Conservation (phyloP, 2,329 filamentous ascomycete species). For the Didymella arachidicola region DNA sequence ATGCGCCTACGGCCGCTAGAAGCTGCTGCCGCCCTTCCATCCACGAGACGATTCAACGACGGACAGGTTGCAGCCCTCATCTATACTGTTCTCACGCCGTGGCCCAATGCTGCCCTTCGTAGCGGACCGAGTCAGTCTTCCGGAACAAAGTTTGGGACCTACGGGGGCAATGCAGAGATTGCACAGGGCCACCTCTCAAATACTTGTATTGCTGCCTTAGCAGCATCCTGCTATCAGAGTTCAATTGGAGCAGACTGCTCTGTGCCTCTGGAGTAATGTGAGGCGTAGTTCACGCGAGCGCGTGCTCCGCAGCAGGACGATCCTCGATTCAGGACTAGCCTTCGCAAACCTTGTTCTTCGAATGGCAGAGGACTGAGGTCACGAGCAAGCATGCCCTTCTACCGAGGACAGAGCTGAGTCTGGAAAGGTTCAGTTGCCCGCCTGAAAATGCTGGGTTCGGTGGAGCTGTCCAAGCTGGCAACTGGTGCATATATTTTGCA, state of each 20-base stretch:
- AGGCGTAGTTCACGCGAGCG: constrained; percentile 11
- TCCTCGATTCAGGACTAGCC: constrained; percentile 8
- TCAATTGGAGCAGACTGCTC: constrained; percentile 2
- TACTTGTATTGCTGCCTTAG: background rate
- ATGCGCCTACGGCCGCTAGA: constrained; percentile 33
- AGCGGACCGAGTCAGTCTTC: constrained; percentile 27
- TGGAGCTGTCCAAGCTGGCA: constrained; percentile 2
- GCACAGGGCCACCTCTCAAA: constrained; percentile 2
- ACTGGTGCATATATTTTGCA: background rate
- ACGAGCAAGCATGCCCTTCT: constrained; percentile 8
- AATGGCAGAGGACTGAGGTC: constrained; percentile 1
- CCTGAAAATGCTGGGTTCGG: background rate
- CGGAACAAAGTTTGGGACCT: constrained; percentile 23
- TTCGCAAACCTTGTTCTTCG: constrained; percentile 15
- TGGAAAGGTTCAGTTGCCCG: background rate
- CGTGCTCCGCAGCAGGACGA: constrained; percentile 3
- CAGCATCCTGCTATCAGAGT: background rate
- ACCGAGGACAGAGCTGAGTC: background rate
- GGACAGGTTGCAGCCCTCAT: constrained; percentile 19
- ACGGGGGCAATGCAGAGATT: constrained; percentile 22
- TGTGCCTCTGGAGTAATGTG: constrained; percentile 1
- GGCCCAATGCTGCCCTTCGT: constrained; percentile 17
- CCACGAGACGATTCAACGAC: constrained; percentile 4
- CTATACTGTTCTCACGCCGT: constrained; percentile 14
- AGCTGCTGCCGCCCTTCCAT: constrained; percentile 26